Conservation (phyloP, 371 early-diverging fungal species). For the Syncephalastrum racemosum region DNA sequence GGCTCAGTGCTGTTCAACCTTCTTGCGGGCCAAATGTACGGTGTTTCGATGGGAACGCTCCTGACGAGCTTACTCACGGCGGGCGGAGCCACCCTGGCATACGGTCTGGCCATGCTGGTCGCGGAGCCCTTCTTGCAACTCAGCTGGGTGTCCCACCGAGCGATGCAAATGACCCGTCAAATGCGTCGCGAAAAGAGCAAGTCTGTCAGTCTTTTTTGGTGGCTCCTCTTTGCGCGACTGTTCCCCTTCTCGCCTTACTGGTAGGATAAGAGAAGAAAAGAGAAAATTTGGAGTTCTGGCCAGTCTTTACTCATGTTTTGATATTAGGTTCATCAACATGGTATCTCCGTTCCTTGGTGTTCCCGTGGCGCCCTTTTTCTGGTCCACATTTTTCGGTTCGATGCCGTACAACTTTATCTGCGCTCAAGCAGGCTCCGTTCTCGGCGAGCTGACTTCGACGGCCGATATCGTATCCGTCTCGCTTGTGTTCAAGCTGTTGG, state of each 20-base stretch:
- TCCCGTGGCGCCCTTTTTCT: constrained; percentile 46
- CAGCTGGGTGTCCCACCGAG: constrained; percentile 37
- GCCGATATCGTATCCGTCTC: constrained; percentile 46
- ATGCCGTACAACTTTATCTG: constrained; percentile 52
- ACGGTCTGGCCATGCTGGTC: constrained; percentile 36
- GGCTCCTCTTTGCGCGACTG: constrained; percentile 45
- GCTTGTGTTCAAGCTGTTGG: constrained; percentile 38
- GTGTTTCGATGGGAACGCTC: constrained; percentile 32
- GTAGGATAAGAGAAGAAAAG: constrained; percentile 11
- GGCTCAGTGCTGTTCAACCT: constrained; percentile 49
- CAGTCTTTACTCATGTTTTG: neutral
- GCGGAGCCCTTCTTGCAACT: constrained; percentile 49
- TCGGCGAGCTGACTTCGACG: constrained; percentile 46
- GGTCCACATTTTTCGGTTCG: constrained; percentile 47
- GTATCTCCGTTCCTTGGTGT: constrained; percentile 44
- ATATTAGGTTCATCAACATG: constrained; percentile 44
- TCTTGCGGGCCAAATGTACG: constrained; percentile 45
- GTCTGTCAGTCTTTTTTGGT: constrained; percentile 45
- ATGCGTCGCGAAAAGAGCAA: constrained; percentile 25
- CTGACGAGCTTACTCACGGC: constrained; percentile 47
- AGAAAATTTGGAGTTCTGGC: neutral
- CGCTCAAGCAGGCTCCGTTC: constrained; percentile 48
- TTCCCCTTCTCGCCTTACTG: constrained; percentile 57
- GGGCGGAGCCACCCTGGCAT: constrained; percentile 45
- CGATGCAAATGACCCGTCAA: constrained; percentile 31